Conservation (phyloP, 768 basidiomycete genomes). For the Russula olivacea region DNA sequence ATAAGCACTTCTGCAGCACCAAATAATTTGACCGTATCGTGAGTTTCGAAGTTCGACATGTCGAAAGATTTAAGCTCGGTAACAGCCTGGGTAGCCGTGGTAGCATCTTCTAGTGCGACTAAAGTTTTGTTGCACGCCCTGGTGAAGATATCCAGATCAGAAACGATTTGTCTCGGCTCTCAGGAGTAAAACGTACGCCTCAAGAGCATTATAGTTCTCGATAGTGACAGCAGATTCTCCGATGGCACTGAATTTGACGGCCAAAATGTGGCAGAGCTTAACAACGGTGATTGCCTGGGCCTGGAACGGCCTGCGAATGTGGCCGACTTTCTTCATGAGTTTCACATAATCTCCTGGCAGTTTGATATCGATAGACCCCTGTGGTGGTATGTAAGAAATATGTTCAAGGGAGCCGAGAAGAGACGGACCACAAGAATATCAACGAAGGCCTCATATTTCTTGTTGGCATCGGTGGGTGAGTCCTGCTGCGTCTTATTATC, state of each 20-base stretch:
- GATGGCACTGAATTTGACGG: constrained; percentile 1
- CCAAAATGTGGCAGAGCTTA: constrained; percentile 18
- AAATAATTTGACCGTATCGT: not conserved
- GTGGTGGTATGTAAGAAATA: not conserved
- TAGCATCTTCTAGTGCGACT: not conserved
- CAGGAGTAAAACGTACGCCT: constrained; percentile 13
- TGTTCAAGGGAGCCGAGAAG: not conserved
- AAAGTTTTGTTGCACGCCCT: constrained; percentile 12
- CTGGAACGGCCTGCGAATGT: constrained; percentile 18
- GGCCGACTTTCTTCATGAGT: constrained; percentile 18
- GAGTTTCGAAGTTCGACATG: not conserved
- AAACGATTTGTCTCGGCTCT: not conserved
- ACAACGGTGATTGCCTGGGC: constrained; percentile 19
- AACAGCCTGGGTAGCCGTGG: not conserved
- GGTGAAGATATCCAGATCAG: not conserved
- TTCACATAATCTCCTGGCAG: constrained; percentile 7
- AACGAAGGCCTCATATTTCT: constrained; percentile 9
- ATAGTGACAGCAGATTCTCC: not conserved
- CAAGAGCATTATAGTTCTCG: constrained; percentile 6
- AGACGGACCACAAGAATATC: constrained; percentile 4
- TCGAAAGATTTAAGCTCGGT: not conserved
- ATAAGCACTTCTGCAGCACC: not conserved
- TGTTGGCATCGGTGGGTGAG: not conserved
- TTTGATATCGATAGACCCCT: not conserved
- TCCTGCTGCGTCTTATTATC: not conserved